Conservation (phyloP, 257 asterid species). For the Capsicum chinense region DNA sequence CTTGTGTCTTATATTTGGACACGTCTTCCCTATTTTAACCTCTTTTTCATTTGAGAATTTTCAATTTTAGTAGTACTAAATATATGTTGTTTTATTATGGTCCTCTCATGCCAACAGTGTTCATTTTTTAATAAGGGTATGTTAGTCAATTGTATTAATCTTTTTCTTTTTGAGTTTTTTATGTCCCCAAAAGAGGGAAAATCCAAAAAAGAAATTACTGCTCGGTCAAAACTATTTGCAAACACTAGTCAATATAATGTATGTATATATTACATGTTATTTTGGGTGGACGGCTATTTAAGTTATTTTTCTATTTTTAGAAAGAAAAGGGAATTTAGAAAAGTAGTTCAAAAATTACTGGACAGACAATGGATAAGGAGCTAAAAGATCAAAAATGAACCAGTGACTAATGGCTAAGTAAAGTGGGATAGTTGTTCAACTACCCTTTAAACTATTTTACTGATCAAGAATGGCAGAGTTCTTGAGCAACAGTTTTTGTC, state of each 20-base stretch:
- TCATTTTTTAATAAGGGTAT: background rate
- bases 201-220: background rate
- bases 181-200: background rate
- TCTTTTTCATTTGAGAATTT: background rate
- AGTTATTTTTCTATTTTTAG: background rate
- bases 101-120: background rate
- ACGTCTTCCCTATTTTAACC: background rate
- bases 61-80: background rate
- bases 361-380: background rate
- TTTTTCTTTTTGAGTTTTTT: background rate
- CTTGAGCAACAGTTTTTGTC: constrained; percentile 43
- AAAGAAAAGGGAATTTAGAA: background rate
- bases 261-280: no score
- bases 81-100: background rate
- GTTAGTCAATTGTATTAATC: background rate
- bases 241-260: no score
- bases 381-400: background rate
- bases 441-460: background rate
- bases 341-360: background rate
- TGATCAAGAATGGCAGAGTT: constrained; percentile 48
- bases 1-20: background rate
- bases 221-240: no score
- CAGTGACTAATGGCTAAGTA: background rate
- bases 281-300: background rate
- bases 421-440: background rate